A percentile compares a stretch with the other conserved stretches of the same genome.
These are phyloP conservation scores for Diaporthe capsici DNA, from an alignment of 2,329 filamentous ascomycete genomes.

Conservation along the genomic window DNA sequence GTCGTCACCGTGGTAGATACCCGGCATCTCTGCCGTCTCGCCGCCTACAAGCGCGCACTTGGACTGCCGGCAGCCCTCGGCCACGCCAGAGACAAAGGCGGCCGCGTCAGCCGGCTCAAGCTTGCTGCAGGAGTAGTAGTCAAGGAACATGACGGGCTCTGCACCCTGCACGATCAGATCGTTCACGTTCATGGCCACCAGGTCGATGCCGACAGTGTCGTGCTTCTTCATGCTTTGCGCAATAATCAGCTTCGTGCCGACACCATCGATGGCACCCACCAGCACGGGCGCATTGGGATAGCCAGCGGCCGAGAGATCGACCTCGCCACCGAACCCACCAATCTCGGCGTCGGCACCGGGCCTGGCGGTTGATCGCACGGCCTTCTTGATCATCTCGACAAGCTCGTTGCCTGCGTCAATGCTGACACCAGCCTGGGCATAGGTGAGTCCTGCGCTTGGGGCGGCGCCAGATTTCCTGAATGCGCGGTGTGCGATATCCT, in stretches of 20 bases:
- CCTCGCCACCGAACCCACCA: conserved; percentile 92
- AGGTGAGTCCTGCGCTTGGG: conserved; percentile 73
- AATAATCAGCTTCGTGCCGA: conserved; percentile 97
- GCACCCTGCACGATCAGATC: conserved; percentile 97
- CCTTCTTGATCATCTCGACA: conserved; percentile 90
- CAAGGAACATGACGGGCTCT: conserved; percentile 94
- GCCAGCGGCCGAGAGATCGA: conserved; percentile 82
- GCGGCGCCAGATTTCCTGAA: conserved; percentile 61
- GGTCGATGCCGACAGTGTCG: conserved; percentile 94
- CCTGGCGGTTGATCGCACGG: conserved; percentile 86
- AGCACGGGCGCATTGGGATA: conserved; percentile 83
- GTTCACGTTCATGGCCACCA: conserved; percentile 99
- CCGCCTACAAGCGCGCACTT: conserved; percentile 95
- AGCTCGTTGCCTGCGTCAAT: conserved; percentile 96
- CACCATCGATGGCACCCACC: conserved; percentile 95
- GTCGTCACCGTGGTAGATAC: conserved; percentile 88
- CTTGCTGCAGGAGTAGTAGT: conserved; percentile 96
- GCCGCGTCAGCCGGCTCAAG: conserved; percentile 84
- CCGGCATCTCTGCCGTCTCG: conserved; percentile 98
- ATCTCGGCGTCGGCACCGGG: conserved; percentile 94
- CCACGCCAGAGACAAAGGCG: conserved; percentile 92
- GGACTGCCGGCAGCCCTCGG: conserved; percentile 86
- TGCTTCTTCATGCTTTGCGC: conserved; percentile 92
- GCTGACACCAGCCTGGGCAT: conserved; percentile 92
- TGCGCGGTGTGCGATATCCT: conserved; percentile 89